phyloP scores from a whole-genome alignment of 352 stramenopile species.

The Hyaloperonospora brassicae region DNA sequence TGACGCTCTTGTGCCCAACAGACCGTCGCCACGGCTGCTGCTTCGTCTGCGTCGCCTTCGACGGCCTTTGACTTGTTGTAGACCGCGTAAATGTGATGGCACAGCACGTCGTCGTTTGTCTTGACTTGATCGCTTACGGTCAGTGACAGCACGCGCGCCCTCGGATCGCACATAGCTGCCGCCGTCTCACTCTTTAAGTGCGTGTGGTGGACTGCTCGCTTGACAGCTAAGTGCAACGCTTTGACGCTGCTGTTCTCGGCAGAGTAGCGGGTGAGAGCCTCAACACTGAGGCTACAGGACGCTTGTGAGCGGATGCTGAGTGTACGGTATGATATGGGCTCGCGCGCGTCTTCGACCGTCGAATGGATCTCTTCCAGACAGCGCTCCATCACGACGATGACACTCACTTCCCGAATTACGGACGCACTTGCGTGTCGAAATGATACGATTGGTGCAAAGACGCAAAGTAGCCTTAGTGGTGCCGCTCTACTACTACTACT shows the following conservation, averaged over 20 bases:
- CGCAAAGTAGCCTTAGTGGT: no score
- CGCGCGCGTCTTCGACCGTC: constrained; percentile 44
- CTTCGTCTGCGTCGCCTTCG: constrained; percentile 8
- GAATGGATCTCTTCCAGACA: constrained; percentile 50
- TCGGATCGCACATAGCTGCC: constrained; percentile 29
- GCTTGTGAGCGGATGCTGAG: constrained; percentile 34
- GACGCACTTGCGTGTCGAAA: no score
- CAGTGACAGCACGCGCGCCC: constrained; percentile 41
- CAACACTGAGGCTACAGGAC: constrained; percentile 15
- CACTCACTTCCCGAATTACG: constrained; percentile 8
- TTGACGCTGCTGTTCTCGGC: constrained; percentile 26
- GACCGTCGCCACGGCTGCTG: constrained; percentile 24
- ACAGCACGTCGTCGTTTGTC: constrained; percentile 15
- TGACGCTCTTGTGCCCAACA: constrained; percentile 59
- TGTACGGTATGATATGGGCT: constrained; percentile 50
- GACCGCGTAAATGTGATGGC: constrained; percentile 48
- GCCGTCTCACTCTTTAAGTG: constrained; percentile 16
- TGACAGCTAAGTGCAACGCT: constrained; percentile 35
- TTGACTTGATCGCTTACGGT: not conserved
- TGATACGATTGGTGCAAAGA: not conserved
- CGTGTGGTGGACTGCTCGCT: constrained; percentile 13
- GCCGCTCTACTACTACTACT: no score
- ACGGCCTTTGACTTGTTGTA: constrained; percentile 23
- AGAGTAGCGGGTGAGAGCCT: constrained; percentile 37
- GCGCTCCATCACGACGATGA: constrained; percentile 18